Base-by-base conservation (phyloP, 768 basidiomycete species). In the Xanthoconium stramineum region DNA sequence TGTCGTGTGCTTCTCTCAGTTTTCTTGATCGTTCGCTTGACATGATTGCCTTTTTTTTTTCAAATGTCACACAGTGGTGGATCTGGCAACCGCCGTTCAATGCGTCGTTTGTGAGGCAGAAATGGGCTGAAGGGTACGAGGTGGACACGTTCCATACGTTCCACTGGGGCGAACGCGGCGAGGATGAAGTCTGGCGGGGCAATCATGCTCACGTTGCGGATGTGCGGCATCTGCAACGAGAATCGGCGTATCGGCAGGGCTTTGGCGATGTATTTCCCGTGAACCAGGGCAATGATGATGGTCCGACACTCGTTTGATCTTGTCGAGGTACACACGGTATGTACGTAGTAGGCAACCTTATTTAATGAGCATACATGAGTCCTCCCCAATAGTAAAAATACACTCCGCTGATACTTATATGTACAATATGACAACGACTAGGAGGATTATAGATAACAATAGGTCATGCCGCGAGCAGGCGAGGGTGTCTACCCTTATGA, bases 61-160 rank as follows among this genome's bases (percentile, higher is more conserved):
- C 37, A 29, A n/a, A 35, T 3, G 20, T 17, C 3, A 13, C 3
- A 13, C 33, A 78, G 72, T 78, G 76, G 78, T 80, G 80, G 79
- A 79, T 80, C 39, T 76, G 73, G 62, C 62, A 72, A 17, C 76
- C 78, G 9, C 80, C 79, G 19, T 78, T 78, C 51, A 74, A 80
- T 52, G 70, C 76, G 14, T 68, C 69, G 24, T 81, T 76, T 58
- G 80, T 81, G 53, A 71, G 78, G 15, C 65, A 75, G 44, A 72
- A 77, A 51, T 81, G 80, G 80, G 63, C 59, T 0, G 65, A 74
- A 52, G 79, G 78, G 2, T 73, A 66, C 52, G 80, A 80, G 52
- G 80, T 81, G 17, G 80, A 80, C 55, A 76, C 80, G 10, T 80
- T 81, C 61, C 80, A 81, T 56, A 72, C 77, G 0, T 81, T 79